Percentiles rank a stretch among this genome's conserved stretches.
phyloP scores from a whole-genome alignment of 345 rosid species.

The Nasturtium officinale region DNA sequence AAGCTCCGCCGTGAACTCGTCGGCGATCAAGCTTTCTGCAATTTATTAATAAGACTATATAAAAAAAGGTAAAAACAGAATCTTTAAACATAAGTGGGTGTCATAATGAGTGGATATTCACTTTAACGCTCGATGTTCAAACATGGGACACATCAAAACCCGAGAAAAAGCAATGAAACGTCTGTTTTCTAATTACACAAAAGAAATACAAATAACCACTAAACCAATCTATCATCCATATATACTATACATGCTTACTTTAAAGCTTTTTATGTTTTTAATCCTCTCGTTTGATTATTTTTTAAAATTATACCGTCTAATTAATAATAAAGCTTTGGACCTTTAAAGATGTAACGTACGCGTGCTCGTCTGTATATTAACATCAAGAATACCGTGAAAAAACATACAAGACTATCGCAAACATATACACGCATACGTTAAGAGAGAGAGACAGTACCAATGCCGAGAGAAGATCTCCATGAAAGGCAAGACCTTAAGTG shows the following conservation, averaged over 20 bases:
- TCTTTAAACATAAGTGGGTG: constrained; percentile 43
- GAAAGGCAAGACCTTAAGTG: constrained; percentile 78
- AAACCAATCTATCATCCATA: constrained; percentile 6
- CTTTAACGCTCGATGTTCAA: constrained; percentile 50
- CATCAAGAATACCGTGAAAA: constrained; percentile 9
- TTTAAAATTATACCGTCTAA: constrained; percentile 15
- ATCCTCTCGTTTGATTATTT: constrained; percentile 17
- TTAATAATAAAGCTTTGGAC: constrained; percentile 1
- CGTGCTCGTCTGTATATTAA: neutral
- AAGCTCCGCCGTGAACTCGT: constrained; percentile 92
- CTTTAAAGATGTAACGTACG: constrained; percentile 19
- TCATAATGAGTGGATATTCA: constrained; percentile 47
- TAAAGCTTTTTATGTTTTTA: constrained; percentile 33
- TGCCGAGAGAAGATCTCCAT: constrained; percentile 85
- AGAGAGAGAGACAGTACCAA: constrained; percentile 50
- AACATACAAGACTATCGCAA: too few relatives aligned
- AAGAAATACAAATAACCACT: constrained; percentile 16
- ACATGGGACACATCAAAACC: constrained; percentile 46
- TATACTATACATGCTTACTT: constrained; percentile 18
- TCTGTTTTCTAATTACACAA: constrained; percentile 21
- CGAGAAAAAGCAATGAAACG: constrained; percentile 32
- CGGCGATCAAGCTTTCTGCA: constrained; percentile 84
- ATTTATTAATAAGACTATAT: neutral
- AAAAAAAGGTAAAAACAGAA: constrained; percentile 27
- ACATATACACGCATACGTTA: too few relatives aligned